Conservation (phyloP, 495 filamentous ascomycete species). For the Amorphotheca resinae region DNA sequence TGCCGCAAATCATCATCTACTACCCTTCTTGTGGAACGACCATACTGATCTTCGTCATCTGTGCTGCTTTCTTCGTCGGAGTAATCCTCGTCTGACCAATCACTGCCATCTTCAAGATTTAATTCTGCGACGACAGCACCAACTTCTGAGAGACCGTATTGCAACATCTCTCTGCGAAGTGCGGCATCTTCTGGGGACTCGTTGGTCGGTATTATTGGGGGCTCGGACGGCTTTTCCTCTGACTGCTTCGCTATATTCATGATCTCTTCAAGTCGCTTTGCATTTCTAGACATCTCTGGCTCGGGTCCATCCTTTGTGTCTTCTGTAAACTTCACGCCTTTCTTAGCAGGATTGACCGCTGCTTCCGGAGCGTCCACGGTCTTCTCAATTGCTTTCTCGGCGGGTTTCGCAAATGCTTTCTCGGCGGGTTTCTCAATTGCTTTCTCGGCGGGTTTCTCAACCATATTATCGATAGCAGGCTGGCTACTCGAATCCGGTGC, state of each 20-base stretch:
- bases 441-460: background rate
- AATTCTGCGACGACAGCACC: constrained; percentile 89
- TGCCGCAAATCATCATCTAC: constrained; percentile 60
- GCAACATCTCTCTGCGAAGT: constrained; percentile 83
- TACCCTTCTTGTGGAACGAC: constrained; percentile 48
- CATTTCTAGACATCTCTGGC: constrained; percentile 24
- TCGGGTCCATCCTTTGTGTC: constrained; percentile 40
- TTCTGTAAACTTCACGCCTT: constrained; percentile 27
- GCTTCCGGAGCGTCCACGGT: background rate
- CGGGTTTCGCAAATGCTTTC: background rate
- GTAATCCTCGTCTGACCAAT: constrained; percentile 39
- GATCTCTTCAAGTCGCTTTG: constrained; percentile 34
- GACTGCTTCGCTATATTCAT: constrained; percentile 33
- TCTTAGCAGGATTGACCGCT: constrained; percentile 10
- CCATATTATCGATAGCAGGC: background rate
- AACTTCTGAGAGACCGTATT: constrained; percentile 73
- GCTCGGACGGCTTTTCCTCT: constrained; percentile 26
- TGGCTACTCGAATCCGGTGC: no score
- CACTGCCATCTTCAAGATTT: constrained; percentile 60
- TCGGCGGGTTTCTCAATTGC: background rate
- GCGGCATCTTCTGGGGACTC: constrained; percentile 70
- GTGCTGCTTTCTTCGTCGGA: constrained; percentile 41
- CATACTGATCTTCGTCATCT: constrained; percentile 52
- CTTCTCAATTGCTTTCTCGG: background rate
- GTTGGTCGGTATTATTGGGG: constrained; percentile 36